These are phyloP conservation scores for Trypethelium eluteriae DNA, from an alignment of 495 filamentous ascomycete species.

Conservation along the genomic window DNA sequence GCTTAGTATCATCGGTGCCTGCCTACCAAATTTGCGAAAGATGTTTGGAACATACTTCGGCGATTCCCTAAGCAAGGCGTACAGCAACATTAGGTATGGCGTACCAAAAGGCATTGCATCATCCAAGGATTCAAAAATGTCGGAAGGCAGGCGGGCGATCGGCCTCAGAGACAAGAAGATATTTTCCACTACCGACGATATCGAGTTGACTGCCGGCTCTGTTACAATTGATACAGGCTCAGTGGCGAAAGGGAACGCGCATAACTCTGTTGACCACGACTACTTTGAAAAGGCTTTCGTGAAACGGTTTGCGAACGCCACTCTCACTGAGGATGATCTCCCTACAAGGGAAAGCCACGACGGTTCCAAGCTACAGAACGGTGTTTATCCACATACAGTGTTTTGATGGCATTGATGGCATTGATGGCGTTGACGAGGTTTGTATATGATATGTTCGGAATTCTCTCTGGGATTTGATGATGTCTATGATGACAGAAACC, in stretches of 20 bases:
- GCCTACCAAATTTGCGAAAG: constrained; percentile 22
- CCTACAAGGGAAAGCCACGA: not conserved
- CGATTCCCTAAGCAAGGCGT: constrained; percentile 5
- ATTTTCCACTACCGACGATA: not conserved
- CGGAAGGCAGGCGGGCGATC: not conserved
- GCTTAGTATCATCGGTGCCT: constrained; percentile 27
- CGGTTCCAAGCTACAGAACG: not conserved
- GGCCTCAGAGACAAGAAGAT: not conserved
- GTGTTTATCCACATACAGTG: not conserved
- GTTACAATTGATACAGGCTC: not conserved
- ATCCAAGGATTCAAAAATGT: not conserved
- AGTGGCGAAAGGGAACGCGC: not conserved
- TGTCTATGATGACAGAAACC: not conserved
- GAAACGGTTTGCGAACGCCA: not conserved
- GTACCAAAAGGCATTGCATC: not conserved
- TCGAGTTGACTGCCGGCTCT: not conserved
- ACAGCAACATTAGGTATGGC: not conserved
- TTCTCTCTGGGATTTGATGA: not conserved
- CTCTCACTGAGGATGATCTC: constrained; percentile 6
- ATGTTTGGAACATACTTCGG: constrained; percentile 16
- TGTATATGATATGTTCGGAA: not conserved
- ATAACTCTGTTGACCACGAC: not conserved
- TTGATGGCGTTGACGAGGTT: not conserved
- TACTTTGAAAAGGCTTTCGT: constrained; percentile 5
- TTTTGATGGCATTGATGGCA: not conserved